phyloP scores from a whole-genome alignment of 2,329 filamentous ascomycete species.

The Lecanicillium sp. region DNA sequence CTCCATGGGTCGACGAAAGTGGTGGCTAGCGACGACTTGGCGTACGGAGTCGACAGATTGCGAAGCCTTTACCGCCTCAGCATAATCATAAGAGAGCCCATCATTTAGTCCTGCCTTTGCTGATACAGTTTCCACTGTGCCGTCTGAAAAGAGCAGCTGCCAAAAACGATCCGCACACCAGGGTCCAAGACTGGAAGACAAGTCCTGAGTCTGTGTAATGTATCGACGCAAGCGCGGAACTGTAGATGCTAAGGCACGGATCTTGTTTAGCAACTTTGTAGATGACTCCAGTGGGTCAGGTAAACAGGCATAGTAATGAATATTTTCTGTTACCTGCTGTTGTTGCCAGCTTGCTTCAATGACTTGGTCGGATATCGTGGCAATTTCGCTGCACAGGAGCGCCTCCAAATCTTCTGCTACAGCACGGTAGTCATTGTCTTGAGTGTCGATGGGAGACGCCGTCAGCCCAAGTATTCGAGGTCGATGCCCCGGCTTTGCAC shows the following conservation, averaged over 20 bases:
- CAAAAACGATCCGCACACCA: constrained; percentile 85
- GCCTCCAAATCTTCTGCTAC: constrained; percentile 68
- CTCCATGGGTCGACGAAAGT: constrained; percentile 28
- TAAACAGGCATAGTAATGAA: constrained; percentile 34
- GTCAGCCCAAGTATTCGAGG: constrained; percentile 95
- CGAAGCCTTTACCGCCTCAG: constrained; percentile 40
- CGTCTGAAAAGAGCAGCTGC: constrained; percentile 58
- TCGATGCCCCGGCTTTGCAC: constrained; percentile 34
- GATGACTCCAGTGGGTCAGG: constrained; percentile 36
- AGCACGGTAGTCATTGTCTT: constrained; percentile 55
- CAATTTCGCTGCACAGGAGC: constrained; percentile 74
- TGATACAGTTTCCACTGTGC: constrained; percentile 53
- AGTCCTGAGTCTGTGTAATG: constrained; percentile 42
- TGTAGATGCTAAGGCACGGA: constrained; percentile 37
- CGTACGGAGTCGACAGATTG: constrained; percentile 50
- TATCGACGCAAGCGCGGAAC: constrained; percentile 47
- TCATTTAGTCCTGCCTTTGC: constrained; percentile 38
- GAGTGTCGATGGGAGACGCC: constrained; percentile 84
- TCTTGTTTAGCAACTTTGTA: constrained; percentile 54
- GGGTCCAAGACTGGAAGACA: constrained; percentile 60
- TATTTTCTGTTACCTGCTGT: constrained; percentile 41
- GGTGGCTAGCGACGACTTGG: constrained; percentile 43
- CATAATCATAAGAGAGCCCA: constrained; percentile 11
- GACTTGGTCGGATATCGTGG: constrained; percentile 50
- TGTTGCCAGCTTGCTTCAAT: constrained; percentile 16